Conservation (phyloP, 2,329 filamentous ascomycete genomes). For the Paracoccidioides brasiliensis region DNA sequence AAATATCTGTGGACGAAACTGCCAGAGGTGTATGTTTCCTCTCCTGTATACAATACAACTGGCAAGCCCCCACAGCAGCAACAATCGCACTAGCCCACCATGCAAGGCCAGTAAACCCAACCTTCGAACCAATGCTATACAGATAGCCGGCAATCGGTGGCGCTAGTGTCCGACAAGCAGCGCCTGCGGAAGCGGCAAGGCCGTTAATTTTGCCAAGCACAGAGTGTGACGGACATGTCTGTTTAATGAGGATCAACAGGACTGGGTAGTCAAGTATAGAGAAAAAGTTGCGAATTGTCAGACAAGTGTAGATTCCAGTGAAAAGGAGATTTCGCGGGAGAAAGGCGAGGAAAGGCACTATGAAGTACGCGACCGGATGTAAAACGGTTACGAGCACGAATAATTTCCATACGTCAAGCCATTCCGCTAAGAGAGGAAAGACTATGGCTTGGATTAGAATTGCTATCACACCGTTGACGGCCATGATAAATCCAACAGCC, state of each 20-base stretch:
- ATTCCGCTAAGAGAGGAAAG: slow-evolving; percentile 51
- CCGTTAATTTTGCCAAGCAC: slow-evolving; percentile 60
- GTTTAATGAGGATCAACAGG: slow-evolving; percentile 58
- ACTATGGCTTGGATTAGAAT: slow-evolving; percentile 60
- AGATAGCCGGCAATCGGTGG: slow-evolving; percentile 55
- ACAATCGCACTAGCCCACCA: slow-evolving; percentile 49
- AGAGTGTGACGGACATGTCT: slow-evolving; percentile 50
- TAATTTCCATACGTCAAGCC: slow-evolving; percentile 53
- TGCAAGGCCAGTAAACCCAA: slow-evolving; percentile 47
- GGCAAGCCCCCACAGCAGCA: slow-evolving; percentile 42
- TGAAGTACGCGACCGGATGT: slow-evolving; percentile 54
- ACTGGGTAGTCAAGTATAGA: slow-evolving; percentile 57
- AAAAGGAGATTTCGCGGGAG: slow-evolving; percentile 43
- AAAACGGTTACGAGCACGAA: slow-evolving; percentile 52
- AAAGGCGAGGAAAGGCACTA: slow-evolving; percentile 54
- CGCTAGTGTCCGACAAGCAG: slow-evolving; percentile 54
- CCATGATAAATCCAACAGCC: slow-evolving; percentile 55
- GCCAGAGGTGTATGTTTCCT: slow-evolving; percentile 32
- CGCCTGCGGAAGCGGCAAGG: slow-evolving; percentile 58
- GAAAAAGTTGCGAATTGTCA: slow-evolving; percentile 53
- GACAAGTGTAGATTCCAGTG: slow-evolving; percentile 50
- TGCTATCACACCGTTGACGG: slow-evolving; percentile 57
- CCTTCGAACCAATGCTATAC: slow-evolving; percentile 47
- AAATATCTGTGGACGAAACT: slow-evolving; percentile 24
- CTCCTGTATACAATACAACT: slow-evolving; percentile 43